Base-by-base conservation (phyloP, 2,329 filamentous ascomycete species). In the Pyricularia grisea region DNA sequence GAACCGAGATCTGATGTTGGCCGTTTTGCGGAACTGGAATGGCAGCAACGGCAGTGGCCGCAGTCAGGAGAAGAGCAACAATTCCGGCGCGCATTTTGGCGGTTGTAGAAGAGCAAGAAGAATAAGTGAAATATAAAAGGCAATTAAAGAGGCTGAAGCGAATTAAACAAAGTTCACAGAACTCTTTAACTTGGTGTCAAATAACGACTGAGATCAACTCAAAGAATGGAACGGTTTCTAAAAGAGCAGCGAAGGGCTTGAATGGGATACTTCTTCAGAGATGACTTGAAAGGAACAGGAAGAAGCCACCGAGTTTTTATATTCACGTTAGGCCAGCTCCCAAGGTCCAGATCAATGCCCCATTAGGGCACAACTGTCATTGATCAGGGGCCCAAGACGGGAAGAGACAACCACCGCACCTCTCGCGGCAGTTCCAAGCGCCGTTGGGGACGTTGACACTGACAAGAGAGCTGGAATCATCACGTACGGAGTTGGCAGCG, bases 171-270 rank as follows among this genome's bases (percentile, higher is more conserved):
- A 68, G 67, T 68, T 68, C 67, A 68, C 67, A 64, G 67, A 68
- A 68, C 67, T 64, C 64, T 61, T 12, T 61, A 9, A 14, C 6
- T 23, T 25, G 14, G 25, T 61, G 58, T 61, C n/a, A 61, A 61
- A 20, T 42, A 68, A 63, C 30, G 67, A 63, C 36, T 64, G 67
- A 68, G 67, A 68, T 68, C 67, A 68, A 68, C 67, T 68, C 67
- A 23, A 50, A n/a, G 61, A 30, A 65, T 63, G 23, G n/a, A 14
- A 64, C 63, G 23, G 27, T 67, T 55, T 20, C 14, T 20, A 11
- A 30, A 30, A 27, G 27, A 23, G 30, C 33, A 50, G 65, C 27
- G 33, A 55, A 50, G 28, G 65, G 58, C 58, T 61, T 25, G 23
- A 9, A 61, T 61, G 5, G 58, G 25, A 61, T 25, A 12, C 58